Evolutionary conservation across 768 basidiomycete species (phyloP), one percentile per base, ranked within the genome.

Genomic region (Fistulinella prunicolor): DNA sequence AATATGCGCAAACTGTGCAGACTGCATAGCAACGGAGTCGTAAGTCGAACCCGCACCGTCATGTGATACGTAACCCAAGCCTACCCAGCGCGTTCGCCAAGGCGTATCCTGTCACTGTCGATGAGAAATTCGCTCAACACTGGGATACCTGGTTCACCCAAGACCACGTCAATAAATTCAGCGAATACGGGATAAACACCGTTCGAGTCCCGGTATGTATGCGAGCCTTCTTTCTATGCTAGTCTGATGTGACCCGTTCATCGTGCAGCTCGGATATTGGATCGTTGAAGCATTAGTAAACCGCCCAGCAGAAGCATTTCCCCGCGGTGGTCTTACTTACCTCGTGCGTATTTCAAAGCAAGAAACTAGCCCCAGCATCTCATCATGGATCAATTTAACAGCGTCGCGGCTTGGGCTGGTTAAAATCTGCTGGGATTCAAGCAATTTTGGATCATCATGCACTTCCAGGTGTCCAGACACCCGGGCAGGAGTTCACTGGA

Each of bases 81-180:
- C 14, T 38, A 22, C n/a, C 24, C 39, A 89, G 86, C 42, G 74
- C 76, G 2, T 79, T 85, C 40, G 82, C 80, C 3, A 64, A 77
- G 47, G 80, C 81, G 0, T 82, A 77, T 56, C 85, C 83, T 0
- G 44, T 73, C 4, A 79, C 75, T 0, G 85, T 80, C 3, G 82
- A 89, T 51, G 48, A 60, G 9, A 78, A 56, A 17, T 85, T 90
- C 52, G 72, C 79, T 28, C 44, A 70, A 17, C 89, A 91, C 55
- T 89, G 86, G 86, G 58, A 74, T 9, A 79, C 80, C 1, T 91
- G 89, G 89, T 89, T 91, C 62, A 83, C 72, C 8, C 69, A 85
- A 50, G 42, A 64, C 1, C 78, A 90, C 49, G 83, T 89, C 16
- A 47, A 79, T 40, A 57, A 73, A n/a, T 68, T 91, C 9, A 66